Base-by-base conservation (phyloP, 495 filamentous ascomycete genomes). In the Daldinia childiae region DNA sequence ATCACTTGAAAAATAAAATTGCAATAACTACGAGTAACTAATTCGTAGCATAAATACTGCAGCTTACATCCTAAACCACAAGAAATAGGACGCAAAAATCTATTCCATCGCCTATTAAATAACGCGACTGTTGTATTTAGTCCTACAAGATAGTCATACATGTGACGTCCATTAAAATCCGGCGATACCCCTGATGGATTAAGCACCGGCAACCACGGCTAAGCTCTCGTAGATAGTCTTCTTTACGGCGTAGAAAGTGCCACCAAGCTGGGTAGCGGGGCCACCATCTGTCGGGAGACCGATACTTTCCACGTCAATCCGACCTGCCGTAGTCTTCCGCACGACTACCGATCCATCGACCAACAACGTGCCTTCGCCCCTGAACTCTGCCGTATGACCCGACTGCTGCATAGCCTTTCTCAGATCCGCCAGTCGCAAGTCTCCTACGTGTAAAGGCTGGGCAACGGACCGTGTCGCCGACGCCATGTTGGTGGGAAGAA, bases 401-500 rank as follows among this genome's bases (percentile, higher is more conserved):
- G 90, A 86, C 17, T 85, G 84, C 62, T 92, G 89, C 88, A 99
- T 90, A 27, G 93, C 87, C 69, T 91, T 90, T 54, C 96, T 85
- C 56, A 99, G 80, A 77, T 98, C 94, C 0, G 95, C 93, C 14
- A 99, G 85, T 17, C 95, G 86, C 17, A 98, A 83, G 74, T 99
- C 95, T 62, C 95, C 95, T 24, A 98, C 96, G 76, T 98, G 96
- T 11, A 99, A 86, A 8, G 96, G 93, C 38, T 94, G 94, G 7
- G 93, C 89, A 61, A 92, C 87, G 12, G 91, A 91, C 51, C 92
- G 85, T 4, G 90, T 91, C 0, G 92, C 90, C 1, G 92, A 89
- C 7, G 90, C 89, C 79, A 95, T 87, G 71, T 83, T 92, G n/a
- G 85, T 82, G 1, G 93, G 92, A 6, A 97, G 81, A 26, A 93